Conservation (phyloP, 495 filamentous ascomycete genomes). For the Aspergillus carlsbadensis region DNA sequence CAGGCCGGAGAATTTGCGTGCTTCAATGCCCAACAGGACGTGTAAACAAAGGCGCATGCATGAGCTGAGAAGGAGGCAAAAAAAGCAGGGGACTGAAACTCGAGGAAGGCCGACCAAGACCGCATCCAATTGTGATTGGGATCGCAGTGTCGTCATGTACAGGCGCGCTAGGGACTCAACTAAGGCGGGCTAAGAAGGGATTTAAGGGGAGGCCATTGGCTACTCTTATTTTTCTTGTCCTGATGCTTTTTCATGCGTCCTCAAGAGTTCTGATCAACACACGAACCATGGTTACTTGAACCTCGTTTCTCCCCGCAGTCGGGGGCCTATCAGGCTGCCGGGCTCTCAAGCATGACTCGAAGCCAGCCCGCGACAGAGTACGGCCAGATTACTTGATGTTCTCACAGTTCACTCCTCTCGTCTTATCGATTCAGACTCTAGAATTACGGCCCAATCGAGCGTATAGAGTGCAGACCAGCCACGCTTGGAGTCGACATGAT, state of each 20-base stretch:
- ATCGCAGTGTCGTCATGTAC: conserved; percentile 8
- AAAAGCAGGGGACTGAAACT: conserved; percentile 6
- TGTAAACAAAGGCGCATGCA: conserved; percentile 1
- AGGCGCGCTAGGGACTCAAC: background rate
- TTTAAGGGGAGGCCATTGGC: background rate
- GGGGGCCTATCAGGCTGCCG: background rate
- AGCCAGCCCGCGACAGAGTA: background rate
- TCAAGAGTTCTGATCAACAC: conserved; percentile 9
- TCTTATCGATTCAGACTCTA: too few relatives aligned
- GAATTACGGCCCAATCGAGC: too few relatives aligned
- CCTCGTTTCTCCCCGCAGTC: conserved; percentile 1
- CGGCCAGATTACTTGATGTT: too few relatives aligned
- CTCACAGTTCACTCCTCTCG: too few relatives aligned
- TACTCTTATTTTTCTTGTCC: background rate
- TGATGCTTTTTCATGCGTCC: background rate
- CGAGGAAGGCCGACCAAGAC: background rate
- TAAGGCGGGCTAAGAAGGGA: background rate
- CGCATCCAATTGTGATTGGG: background rate
- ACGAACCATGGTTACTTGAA: conserved; percentile 6
- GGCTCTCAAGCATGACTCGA: background rate
- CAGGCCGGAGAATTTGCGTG: background rate
- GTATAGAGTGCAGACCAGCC: too few relatives aligned
- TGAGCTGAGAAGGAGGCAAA: conserved; percentile 3
- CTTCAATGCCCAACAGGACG: conserved; percentile 1
- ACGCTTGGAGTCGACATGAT: too few relatives aligned